Conservation (phyloP, 495 filamentous ascomycete species). For the Talaromyces wortmannii region DNA sequence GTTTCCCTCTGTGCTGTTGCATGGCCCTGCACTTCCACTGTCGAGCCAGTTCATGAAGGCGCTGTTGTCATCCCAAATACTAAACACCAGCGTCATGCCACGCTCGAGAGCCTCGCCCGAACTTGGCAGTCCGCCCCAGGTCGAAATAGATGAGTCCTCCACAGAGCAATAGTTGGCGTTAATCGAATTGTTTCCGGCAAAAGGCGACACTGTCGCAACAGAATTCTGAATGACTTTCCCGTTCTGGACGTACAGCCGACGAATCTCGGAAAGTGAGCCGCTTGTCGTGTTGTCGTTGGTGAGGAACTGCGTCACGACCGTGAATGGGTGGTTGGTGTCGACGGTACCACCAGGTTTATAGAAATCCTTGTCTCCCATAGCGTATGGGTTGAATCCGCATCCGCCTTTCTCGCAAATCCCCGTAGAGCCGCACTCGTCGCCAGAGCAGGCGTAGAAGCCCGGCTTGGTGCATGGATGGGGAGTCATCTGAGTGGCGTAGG, state of each 20-base stretch:
- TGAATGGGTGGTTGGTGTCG: constrained; percentile 54
- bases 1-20: constrained; percentile 35
- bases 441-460: constrained; percentile 39
- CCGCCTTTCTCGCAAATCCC: constrained; percentile 61
- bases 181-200: constrained; percentile 14
- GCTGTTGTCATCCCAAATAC: constrained; percentile 56
- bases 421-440: constrained; percentile 36
- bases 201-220: constrained; percentile 5
- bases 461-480: constrained; percentile 47
- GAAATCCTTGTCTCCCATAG: constrained; percentile 44
- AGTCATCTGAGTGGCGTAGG: constrained; percentile 44
- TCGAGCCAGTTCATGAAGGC: constrained; percentile 61
- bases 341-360: constrained; percentile 48
- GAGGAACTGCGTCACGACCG: constrained; percentile 62
- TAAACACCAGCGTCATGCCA: constrained; percentile 62
- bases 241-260: constrained; percentile 54
- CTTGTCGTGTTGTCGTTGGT: constrained; percentile 34
- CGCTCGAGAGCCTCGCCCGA: constrained; percentile 33
- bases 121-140: constrained; percentile 18
- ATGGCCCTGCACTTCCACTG: constrained; percentile 48
- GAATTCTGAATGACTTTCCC: constrained; percentile 44
- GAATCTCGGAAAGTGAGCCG: constrained; percentile 50
- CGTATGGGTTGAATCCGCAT: constrained; percentile 60
- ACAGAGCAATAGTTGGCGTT: constrained; percentile 15
- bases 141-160: constrained; percentile 8